Evolutionary conservation across 495 filamentous ascomycete genomes (phyloP).

Genomic region (Geopyxis carbonaria): DNA sequence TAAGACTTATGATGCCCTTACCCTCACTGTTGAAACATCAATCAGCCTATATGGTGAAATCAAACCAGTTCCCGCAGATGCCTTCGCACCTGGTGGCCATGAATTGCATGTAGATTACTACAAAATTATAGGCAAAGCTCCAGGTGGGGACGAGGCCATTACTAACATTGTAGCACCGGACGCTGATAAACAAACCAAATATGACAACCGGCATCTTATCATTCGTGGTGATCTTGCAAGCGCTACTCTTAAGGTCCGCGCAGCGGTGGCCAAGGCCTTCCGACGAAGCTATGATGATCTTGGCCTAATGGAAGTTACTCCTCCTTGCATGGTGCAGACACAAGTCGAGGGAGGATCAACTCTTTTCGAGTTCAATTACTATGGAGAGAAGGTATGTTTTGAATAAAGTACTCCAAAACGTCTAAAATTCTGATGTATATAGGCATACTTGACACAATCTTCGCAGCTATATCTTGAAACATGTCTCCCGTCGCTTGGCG

Average conservation of each 20-base stretch:
- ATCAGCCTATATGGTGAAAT: conserved; percentile 80
- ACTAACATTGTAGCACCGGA: conserved; percentile 74
- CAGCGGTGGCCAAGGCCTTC: conserved; percentile 71
- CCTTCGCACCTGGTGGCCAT: conserved; percentile 67
- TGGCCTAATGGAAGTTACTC: conserved; percentile 68
- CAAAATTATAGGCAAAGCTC: conserved; percentile 65
- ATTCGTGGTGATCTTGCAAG: conserved; percentile 79
- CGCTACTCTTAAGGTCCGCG: conserved; percentile 79
- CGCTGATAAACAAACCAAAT: conserved; percentile 63
- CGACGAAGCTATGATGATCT: conserved; percentile 62
- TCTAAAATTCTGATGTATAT: background rate
- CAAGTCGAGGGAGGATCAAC: conserved; percentile 94
- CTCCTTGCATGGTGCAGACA: conserved; percentile 94
- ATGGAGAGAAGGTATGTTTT: conserved; percentile 47
- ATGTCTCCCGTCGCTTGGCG: conserved; percentile 70
- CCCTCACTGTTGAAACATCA: conserved; percentile 75
- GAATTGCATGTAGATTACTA: conserved; percentile 93
- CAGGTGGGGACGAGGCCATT: conserved; percentile 81
- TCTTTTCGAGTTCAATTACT: conserved; percentile 88
- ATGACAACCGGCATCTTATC: conserved; percentile 78
- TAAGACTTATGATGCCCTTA: conserved; percentile 82
- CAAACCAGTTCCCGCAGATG: conserved; percentile 59
- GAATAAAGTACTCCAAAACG: background rate
- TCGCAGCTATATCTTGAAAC: conserved; percentile 98
- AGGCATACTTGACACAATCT: conserved; percentile 85